Conservation (phyloP, 2,329 filamentous ascomycete species). For the Penicillium sp. region DNA sequence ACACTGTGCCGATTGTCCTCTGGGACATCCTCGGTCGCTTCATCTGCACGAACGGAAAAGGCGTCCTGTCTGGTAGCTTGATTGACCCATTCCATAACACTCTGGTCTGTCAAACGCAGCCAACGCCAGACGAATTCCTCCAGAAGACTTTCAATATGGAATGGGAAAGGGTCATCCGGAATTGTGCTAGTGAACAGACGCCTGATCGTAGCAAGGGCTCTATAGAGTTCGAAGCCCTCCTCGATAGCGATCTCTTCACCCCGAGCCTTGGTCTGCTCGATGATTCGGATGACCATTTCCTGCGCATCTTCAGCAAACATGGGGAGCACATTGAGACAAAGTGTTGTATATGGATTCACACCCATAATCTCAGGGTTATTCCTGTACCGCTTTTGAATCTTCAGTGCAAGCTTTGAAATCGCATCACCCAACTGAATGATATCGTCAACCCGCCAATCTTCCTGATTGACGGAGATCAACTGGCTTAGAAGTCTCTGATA, state of each 20-base stretch:
- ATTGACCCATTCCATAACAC: conserved; percentile 80
- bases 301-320: conserved; percentile 87
- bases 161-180: conserved; percentile 71
- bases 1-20: conserved; percentile 89
- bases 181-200: conserved; percentile 75
- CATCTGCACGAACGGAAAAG: conserved; percentile 72
- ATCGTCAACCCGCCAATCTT: conserved; percentile 87
- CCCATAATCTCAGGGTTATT: conserved; percentile 85
- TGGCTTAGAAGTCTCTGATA: conserved; percentile 78
- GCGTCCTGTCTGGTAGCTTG: conserved; percentile 87
- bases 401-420: conserved; percentile 80
- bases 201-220: conserved; percentile 80
- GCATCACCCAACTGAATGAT: conserved; percentile 85
- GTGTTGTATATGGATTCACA: conserved; percentile 64
- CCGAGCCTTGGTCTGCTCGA: conserved; percentile 68
- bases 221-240: conserved; percentile 93
- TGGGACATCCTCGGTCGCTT: conserved; percentile 62
- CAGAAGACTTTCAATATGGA: conserved; percentile 81
- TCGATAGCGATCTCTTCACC: conserved; percentile 78
- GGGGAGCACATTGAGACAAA: conserved; percentile 82
- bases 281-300: conserved; percentile 78
- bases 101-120: conserved; percentile 78
- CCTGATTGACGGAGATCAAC: conserved; percentile 75
- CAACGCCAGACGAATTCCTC: conserved; percentile 95
- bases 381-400: conserved; percentile 87